Evolutionary conservation across 1,284 basidiomycete genomes (phyloP), one percentile per base, ranked within the genome.

Genomic region (Porogramme epimiltina): DNA sequence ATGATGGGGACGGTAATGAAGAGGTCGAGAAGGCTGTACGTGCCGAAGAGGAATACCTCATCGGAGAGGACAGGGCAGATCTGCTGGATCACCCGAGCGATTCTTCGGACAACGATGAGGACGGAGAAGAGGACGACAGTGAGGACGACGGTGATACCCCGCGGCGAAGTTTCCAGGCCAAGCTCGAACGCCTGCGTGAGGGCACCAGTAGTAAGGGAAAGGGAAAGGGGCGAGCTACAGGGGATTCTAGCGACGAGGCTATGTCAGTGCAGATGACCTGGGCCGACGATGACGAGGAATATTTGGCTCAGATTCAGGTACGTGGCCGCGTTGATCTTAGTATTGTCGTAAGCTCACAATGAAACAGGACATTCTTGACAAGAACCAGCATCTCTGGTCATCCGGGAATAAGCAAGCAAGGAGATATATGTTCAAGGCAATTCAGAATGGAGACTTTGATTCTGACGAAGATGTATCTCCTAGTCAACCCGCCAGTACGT

Each of bases 231-330:
- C 34, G 23, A 40, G 59, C 60, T 24, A 40, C n/a, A 5, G 59
- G 66, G n/a, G 60, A 64, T 19, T 65, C 62, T 9, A 63, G 58
- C 22, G 64, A 61, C 38, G 65, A 68, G 10, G 63, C 69, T 55
- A 71, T 56, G 62, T 55, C 53, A 5, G 51, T 64, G 4, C 68
- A 73, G 13, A 52, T 66, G 46, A 71, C 77, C 0, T 84, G 82
- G 80, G 80, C 78, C 1, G 84, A 87, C 41, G 66, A 78, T 23
- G 85, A 91, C 52, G 85, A 92, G 38, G 79, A 79, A 34, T 82
- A 82, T 58, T 73, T 87, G 42, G 75, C 75, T n/a, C 63, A 78
- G 15, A 79, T 92, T 34, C 69, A 89, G 63, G 90, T 87, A 58
- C 69, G 42, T 10, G 6, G 22, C 45, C 3, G 18, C 8, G 26